Base-by-base conservation (phyloP, 345 rosid genomes). In the Nephelium lappaceum region DNA sequence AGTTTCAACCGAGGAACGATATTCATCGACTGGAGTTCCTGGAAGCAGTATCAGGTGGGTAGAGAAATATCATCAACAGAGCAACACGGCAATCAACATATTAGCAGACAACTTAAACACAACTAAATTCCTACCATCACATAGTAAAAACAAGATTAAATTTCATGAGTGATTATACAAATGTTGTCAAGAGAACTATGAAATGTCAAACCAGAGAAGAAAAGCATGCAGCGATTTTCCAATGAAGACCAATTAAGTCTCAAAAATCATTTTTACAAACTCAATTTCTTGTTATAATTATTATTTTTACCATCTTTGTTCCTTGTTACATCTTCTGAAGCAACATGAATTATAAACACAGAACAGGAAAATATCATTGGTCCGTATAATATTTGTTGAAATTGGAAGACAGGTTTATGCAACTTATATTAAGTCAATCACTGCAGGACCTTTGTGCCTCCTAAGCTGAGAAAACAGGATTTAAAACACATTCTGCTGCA, bases 1-100 rank as follows among this genome's bases (percentile, higher is more conserved):
- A 95, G 88, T 62, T 72, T 83, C 72, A 95, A 73, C 64, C 95
- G 90, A 5, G 97, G 97, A 75, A 89, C 91, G 15, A 89, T 84
- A 61, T 95, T 93, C 97, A 95, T 93, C 0, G 98, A 93, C 76
- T 90, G 93, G 51, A 95, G 92, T 80, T 95, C 98, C 97, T 94
- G 87, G 19, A 64, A 69, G 9, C 14, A 66, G n/a, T 31, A 21
- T 27, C 39, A 53, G 23, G 58, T 71, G 38, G n/a, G 24, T 55
- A 43, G 36, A 8, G 36, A 14, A 70, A 67, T 58, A 71, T 57
- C 36, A 60, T 6, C 41, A 42, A 67, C 11, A 24, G 11, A 41
- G 77, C 45, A 42, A 27, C 5, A 65, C n/a, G 36, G 63, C 21
- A 76, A 67, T 31, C 66, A 60, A 60, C 23, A 23, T 41, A 43